Conservation (phyloP, 1,139 yeast species). For the Hyphopichia buzzinii region DNA sequence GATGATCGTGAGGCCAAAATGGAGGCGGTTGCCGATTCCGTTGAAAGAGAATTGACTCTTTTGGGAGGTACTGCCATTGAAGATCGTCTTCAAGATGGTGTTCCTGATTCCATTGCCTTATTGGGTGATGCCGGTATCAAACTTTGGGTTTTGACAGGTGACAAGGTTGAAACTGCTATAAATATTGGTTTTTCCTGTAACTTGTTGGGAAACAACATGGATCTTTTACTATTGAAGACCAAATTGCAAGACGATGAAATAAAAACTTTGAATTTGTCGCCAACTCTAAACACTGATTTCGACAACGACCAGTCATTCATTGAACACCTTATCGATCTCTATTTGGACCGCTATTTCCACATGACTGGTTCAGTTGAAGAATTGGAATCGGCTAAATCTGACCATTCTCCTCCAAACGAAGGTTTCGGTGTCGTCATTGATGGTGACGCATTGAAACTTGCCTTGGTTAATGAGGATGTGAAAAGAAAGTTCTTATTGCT, state of each 20-base stretch:
- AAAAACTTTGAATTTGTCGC: slow-evolving; percentile 2
- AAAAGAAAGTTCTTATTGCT: slow-evolving; percentile 72
- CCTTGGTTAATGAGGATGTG: slow-evolving; percentile 53
- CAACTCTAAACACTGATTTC: slow-evolving; percentile 13
- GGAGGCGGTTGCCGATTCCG: slow-evolving; percentile 48
- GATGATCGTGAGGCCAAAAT: slow-evolving; percentile 43
- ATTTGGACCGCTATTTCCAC: slow-evolving; percentile 59
- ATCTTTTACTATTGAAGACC: slow-evolving; percentile 39
- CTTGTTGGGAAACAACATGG: slow-evolving; percentile 48
- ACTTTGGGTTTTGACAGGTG: slow-evolving; percentile 53
- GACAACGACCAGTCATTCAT: slow-evolving; percentile 36
- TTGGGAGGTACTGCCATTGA: slow-evolving; percentile 56
- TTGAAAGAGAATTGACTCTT: slow-evolving; percentile 41
- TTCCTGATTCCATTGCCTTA: slow-evolving; percentile 45
- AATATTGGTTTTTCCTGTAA: slow-evolving; percentile 53
- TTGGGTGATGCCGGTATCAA: slow-evolving; percentile 50
- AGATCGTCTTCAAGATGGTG: slow-evolving; percentile 51
- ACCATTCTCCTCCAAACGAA: slow-evolving; percentile 77
- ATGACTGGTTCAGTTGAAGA: slow-evolving; percentile 63
- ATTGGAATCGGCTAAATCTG: slow-evolving; percentile 57
- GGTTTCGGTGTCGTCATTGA: slow-evolving; percentile 84
- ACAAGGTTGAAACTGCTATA: slow-evolving; percentile 51
- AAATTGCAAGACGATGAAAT: slow-evolving; percentile 32
- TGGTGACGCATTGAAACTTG: slow-evolving; percentile 85
- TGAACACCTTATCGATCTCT: slow-evolving; percentile 55